Conservation (phyloP, 768 basidiomycete genomes). For the Phylloporus sp. region DNA sequence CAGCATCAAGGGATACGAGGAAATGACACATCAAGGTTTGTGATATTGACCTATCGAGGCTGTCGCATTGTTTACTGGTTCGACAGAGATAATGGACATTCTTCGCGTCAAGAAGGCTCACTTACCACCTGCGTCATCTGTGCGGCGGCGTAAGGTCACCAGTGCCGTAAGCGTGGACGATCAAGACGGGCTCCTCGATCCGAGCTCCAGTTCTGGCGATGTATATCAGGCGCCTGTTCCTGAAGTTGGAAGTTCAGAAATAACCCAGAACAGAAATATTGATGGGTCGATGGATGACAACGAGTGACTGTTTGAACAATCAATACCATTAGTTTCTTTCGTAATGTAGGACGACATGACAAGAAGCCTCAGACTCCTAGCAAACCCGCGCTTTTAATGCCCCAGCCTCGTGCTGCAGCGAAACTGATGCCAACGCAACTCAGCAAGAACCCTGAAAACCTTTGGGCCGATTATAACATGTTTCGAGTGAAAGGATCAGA, state of each 20-base stretch:
- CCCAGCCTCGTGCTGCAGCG: slow-evolving; percentile 64
- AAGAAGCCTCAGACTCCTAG: slow-evolving; percentile 46
- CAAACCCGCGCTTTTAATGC: slow-evolving; percentile 60
- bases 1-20: slow-evolving; percentile 68
- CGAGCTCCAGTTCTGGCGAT: slow-evolving; percentile 13
- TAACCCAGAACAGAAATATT: slow-evolving; percentile 11
- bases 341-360: background rate
- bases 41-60: background rate
- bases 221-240: slow-evolving; percentile 24
- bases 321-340: slow-evolving; percentile 1
- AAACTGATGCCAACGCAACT: slow-evolving; percentile 79
- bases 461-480: slow-evolving; percentile 24
- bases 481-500: background rate
- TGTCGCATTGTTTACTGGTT: slow-evolving; percentile 8
- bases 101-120: slow-evolving; percentile 69
- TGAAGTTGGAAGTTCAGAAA: slow-evolving; percentile 13
- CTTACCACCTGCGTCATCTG: slow-evolving; percentile 37
- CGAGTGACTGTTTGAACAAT: slow-evolving; percentile 3
- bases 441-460: slow-evolving; percentile 77
- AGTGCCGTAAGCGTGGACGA: slow-evolving; percentile 49
- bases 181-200: slow-evolving; percentile 27
- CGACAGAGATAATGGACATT: slow-evolving; percentile 75
- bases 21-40: slow-evolving; percentile 75
- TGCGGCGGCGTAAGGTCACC: slow-evolving; percentile 45
- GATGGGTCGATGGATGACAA: slow-evolving; percentile 19